A percentile compares a stretch with the other conserved stretches of the same genome.
Evolutionary conservation across 441 rosid genomes (phyloP).

Genomic region (Erysimum pusillum): DNA sequence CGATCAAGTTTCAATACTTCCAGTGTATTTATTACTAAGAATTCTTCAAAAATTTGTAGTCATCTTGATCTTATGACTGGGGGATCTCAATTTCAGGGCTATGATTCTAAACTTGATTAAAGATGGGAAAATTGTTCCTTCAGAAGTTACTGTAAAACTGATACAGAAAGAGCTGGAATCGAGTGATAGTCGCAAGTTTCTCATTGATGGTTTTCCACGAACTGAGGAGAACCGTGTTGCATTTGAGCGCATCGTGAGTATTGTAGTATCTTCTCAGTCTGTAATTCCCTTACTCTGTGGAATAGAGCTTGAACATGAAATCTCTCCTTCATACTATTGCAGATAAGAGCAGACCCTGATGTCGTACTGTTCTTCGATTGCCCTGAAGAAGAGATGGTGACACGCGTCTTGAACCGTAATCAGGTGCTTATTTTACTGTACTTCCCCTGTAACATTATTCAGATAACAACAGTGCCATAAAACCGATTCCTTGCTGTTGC

Average conservation of each 20-base stretch:
- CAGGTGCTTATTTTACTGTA: conserved; percentile 61
- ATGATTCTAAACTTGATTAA: conserved; percentile 70
- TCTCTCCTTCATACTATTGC: conserved; percentile 33
- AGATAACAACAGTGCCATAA: conserved; percentile 21
- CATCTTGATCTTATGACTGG: conserved; percentile 29
- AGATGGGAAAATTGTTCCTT: conserved; percentile 83
- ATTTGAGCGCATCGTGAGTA: conserved; percentile 71
- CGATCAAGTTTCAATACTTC: background rate
- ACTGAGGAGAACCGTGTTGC: conserved; percentile 79
- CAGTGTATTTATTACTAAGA: conserved; percentile 18
- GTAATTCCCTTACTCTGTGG: background rate
- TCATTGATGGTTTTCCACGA: conserved; percentile 84
- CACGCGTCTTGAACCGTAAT: conserved; percentile 85
- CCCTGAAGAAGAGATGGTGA: conserved; percentile 91
- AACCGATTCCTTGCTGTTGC: conserved; percentile 38
- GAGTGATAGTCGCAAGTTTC: conserved; percentile 61
- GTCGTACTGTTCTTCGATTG: conserved; percentile 88
- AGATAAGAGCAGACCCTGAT: conserved; percentile 83
- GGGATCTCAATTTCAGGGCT: conserved; percentile 54
- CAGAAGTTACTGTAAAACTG: conserved; percentile 70
- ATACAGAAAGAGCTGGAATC: conserved; percentile 70
- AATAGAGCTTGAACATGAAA: conserved; percentile 5
- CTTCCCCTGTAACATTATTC: background rate
- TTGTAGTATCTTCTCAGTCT: background rate
- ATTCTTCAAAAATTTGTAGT: conserved; percentile 13